These are phyloP conservation scores for Phytopythium sindhum DNA, from an alignment of 352 stramenopile species.

Conservation along the genomic window DNA sequence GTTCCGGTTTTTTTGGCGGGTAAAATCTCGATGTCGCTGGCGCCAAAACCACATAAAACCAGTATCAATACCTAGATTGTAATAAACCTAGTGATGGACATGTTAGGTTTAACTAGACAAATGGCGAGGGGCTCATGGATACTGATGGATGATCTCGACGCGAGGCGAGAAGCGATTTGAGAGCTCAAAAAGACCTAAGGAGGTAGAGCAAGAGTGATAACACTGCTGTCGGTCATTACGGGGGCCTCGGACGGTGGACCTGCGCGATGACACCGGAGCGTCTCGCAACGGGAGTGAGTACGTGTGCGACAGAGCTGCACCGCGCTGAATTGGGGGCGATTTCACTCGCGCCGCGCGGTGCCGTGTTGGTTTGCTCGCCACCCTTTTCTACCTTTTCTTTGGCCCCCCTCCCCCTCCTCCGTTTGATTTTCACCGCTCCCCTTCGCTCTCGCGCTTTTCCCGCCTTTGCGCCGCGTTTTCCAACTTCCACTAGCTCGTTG, in stretches of 20 bases:
- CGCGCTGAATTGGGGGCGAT: slow-evolving; percentile 30
- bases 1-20: slow-evolving; percentile 4
- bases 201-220: neutral
- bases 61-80: neutral
- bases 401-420: neutral
- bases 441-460: slow-evolving; percentile 11
- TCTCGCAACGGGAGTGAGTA: neutral
- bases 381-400: neutral
- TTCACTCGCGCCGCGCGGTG: slow-evolving; percentile 9
- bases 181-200: neutral
- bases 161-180: neutral
- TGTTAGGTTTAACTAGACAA: slow-evolving; percentile 4
- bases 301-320: slow-evolving; percentile 14
- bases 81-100: neutral
- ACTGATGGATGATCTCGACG: neutral
- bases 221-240: neutral
- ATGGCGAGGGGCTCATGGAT: neutral
- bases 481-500: neutral
- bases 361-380: neutral
- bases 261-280: slow-evolving; percentile 14
- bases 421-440: slow-evolving; percentile 6
- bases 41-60: neutral
- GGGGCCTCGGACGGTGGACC: neutral
- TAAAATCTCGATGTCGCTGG: neutral
- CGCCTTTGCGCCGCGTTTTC: neutral